Percentiles rank a stretch among this genome's conserved stretches.
phyloP scores from a whole-genome alignment of 768 basidiomycete species.

The Rickenella mellea region DNA sequence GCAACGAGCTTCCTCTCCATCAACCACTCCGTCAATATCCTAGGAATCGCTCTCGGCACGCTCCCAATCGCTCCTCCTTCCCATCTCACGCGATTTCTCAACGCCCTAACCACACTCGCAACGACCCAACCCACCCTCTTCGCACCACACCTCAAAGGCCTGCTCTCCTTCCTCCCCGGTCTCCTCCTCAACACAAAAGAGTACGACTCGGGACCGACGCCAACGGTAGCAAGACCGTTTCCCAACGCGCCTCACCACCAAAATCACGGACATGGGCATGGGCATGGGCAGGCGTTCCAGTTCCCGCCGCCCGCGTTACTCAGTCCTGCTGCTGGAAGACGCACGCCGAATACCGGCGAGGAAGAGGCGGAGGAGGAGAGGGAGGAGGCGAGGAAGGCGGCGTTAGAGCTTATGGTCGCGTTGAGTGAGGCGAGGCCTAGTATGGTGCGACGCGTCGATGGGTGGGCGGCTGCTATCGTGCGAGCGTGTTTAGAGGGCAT shows the following conservation, averaged over 20 bases:
- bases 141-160: conserved; percentile 53
- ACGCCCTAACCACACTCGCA: conserved; percentile 62
- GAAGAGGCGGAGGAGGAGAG: conserved; percentile 52
- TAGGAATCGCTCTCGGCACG: conserved; percentile 64
- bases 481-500: conserved; percentile 76
- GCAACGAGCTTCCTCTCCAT: conserved; percentile 60
- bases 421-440: conserved; percentile 65
- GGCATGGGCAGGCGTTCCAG: too few species aligned
- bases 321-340: conserved; percentile 21
- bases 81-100: conserved; percentile 56
- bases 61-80: conserved; percentile 47
- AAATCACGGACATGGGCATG: conserved; percentile 17
- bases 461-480: conserved; percentile 64
- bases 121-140: conserved; percentile 64
- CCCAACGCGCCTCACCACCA: conserved; percentile 12
- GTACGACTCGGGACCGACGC: conserved; percentile 39
- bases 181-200: conserved; percentile 54
- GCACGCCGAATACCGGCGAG: conserved; percentile 18
- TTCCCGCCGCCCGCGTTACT: conserved; percentile 29
- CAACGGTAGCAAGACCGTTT: conserved; percentile 39
- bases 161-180: conserved; percentile 62
- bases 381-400: conserved; percentile 59
- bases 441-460: conserved; percentile 59
- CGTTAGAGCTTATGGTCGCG: conserved; percentile 76
- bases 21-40: conserved; percentile 53